Conservation (phyloP, 495 filamentous ascomycete species). For the Penicillium roqueforti region DNA sequence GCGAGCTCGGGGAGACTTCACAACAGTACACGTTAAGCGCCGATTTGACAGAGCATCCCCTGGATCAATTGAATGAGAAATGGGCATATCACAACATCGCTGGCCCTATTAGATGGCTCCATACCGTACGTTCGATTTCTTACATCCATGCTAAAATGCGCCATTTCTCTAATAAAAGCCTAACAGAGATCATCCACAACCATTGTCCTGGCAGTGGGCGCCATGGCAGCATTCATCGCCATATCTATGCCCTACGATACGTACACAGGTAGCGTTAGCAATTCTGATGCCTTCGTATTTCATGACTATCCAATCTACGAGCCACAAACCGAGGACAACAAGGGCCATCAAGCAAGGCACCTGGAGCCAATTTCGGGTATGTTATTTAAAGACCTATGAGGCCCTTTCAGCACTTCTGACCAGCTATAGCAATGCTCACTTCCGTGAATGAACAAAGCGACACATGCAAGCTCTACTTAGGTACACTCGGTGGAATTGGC, state of each 20-base stretch:
- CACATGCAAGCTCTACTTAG: constrained; percentile 25
- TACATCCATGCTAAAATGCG: neutral
- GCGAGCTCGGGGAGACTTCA: neutral
- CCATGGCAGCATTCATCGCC: constrained; percentile 20
- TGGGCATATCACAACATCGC: constrained; percentile 20
- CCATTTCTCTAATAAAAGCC: constrained; percentile 2
- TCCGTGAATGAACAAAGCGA: constrained; percentile 12
- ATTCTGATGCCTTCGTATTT: constrained; percentile 1
- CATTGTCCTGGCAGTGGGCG: constrained; percentile 23
- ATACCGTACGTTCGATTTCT: constrained; percentile 24
- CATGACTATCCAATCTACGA: constrained; percentile 24
- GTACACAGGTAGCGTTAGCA: constrained; percentile 14
- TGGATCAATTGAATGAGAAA: constrained; percentile 1
- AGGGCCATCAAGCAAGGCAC: constrained; percentile 11
- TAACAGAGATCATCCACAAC: constrained; percentile 16
- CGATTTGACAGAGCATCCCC: constrained; percentile 17
- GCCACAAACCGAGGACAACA: constrained; percentile 1
- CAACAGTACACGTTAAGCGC: neutral
- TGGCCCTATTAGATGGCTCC: constrained; percentile 37
- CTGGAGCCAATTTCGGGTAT: constrained; percentile 36
- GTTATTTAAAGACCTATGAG: neutral
- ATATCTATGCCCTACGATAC: constrained; percentile 18
- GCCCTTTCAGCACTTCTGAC: neutral
- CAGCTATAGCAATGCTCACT: constrained; percentile 27
- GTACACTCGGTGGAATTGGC: constrained; percentile 29